Base-by-base conservation (phyloP, 2,329 filamentous ascomycete genomes). In the Xylariaceae sp. region DNA sequence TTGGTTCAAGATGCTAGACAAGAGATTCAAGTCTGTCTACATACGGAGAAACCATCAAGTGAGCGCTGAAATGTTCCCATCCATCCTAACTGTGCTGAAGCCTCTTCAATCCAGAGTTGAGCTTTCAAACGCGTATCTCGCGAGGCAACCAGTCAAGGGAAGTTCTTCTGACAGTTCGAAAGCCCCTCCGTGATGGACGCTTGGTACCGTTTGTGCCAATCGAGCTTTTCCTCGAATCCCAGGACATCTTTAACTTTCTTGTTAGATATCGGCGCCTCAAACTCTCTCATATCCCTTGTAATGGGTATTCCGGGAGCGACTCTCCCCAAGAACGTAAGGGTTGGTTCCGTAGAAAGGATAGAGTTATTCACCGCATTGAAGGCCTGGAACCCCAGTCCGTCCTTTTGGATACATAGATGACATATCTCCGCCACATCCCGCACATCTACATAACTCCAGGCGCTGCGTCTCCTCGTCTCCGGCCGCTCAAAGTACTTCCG, bases 341-440 rank as follows among this genome's bases (percentile, higher is more conserved):
- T 84, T 0, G 80, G 78, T 18, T 75, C 70, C 7, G 74, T 77
- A 2, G 80, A 80, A 0, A 83, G 87, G 53, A 86, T 86, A 2
- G 77, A 81, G 65, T 84, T 78, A 66, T 87, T 87, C 0, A 82
- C 84, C 1, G 83, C 84, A 66, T 87, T 87, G 71, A 87, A 87
- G 0, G 86, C 73, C 67, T 87, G 82, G 64, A 84, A 87, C 0
- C 84, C 84, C 8, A 87, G 66, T 0, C 81, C 82, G 66, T 77
- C 76, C 64, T 78, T 81, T 61, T 77, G 64, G 3, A 86, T 75
- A 15, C 75, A 78, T 7, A 81, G 66, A 62, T 85, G 74, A 66
- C 82, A 86, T 58, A 87, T 86, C 70, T 83, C 81, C 0, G 83
- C 85, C 2, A 87, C 69, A 65, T 87, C 84, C 3, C 83, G 71